These are phyloP conservation scores for Penicillium sp. DNA, from an alignment of 2,329 filamentous ascomycete species.

Conservation along the genomic window DNA sequence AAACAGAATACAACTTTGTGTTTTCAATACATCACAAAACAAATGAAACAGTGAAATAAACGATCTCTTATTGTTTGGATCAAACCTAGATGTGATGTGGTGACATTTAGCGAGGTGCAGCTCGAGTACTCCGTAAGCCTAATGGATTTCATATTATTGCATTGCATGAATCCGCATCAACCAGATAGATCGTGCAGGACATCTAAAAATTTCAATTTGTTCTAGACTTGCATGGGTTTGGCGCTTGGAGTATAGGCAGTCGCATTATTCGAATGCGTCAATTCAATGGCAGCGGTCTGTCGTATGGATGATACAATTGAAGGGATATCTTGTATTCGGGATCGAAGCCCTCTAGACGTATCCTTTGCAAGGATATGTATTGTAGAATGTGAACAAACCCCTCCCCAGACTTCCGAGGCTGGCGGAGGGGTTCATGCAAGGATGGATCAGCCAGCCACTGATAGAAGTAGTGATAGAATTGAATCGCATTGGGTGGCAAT, in stretches of 20 bases:
- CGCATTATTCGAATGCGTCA: neutral
- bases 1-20: neutral
- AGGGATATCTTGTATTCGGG: neutral
- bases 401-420: neutral
- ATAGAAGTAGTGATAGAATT: neutral
- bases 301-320: neutral
- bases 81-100: neutral
- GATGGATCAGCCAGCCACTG: slow-evolving; percentile 5
- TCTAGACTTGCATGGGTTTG: neutral
- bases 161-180: neutral
- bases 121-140: neutral
- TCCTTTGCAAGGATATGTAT: neutral
- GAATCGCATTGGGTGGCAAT: neutral
- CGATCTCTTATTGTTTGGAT: neutral
- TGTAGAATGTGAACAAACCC: neutral
- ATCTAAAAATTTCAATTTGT: neutral
- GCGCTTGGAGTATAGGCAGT: neutral
- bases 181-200: neutral
- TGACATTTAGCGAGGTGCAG: neutral
- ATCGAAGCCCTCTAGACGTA: neutral
- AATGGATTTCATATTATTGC: neutral
- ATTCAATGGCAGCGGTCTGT: neutral
- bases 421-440: neutral
- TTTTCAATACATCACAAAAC: neutral
- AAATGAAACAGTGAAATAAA: neutral